Conservation (phyloP, 2,329 filamentous ascomycete genomes). For the Thelonectria blattea region DNA sequence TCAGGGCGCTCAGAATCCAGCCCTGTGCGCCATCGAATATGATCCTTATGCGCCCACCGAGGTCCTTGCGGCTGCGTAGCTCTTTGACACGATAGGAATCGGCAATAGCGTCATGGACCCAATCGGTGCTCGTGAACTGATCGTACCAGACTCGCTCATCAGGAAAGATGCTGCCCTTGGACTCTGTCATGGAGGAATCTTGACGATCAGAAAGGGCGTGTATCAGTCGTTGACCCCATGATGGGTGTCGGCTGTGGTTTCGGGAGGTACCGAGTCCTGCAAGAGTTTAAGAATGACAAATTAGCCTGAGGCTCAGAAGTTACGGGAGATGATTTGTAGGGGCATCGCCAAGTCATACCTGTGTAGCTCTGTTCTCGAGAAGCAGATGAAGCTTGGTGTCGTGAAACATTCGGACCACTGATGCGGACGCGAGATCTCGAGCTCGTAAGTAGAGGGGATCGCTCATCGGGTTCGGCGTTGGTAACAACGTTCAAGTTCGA, state of each 20-base stretch:
- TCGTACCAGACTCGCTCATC: constrained; percentile 98
- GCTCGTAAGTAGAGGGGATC: constrained; percentile 50
- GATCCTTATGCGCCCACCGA: constrained; percentile 78
- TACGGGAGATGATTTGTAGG: background rate
- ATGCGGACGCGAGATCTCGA: constrained; percentile 52
- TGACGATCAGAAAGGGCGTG: constrained; percentile 65
- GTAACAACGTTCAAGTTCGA: background rate
- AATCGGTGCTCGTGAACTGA: constrained; percentile 96
- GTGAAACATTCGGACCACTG: constrained; percentile 39
- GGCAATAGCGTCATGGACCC: constrained; percentile 97
- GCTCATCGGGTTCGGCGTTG: constrained; percentile 48
- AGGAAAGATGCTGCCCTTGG: constrained; percentile 69
- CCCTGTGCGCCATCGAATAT: constrained; percentile 89
- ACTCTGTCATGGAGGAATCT: constrained; percentile 62
- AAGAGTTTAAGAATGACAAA: background rate
- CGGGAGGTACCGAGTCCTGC: constrained; percentile 47
- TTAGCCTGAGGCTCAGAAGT: constrained; percentile 18
- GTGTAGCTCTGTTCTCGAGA: constrained; percentile 52
- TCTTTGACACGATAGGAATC: constrained; percentile 89
- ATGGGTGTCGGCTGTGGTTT: constrained; percentile 64
- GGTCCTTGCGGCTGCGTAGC: constrained; percentile 79
- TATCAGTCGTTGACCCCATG: constrained; percentile 66
- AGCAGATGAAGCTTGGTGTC: constrained; percentile 34
- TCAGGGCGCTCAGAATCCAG: constrained; percentile 91
- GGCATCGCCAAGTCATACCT: constrained; percentile 39